phyloP scores from a whole-genome alignment of 371 early-diverging fungal species.

The Catenaria anguillulae region DNA sequence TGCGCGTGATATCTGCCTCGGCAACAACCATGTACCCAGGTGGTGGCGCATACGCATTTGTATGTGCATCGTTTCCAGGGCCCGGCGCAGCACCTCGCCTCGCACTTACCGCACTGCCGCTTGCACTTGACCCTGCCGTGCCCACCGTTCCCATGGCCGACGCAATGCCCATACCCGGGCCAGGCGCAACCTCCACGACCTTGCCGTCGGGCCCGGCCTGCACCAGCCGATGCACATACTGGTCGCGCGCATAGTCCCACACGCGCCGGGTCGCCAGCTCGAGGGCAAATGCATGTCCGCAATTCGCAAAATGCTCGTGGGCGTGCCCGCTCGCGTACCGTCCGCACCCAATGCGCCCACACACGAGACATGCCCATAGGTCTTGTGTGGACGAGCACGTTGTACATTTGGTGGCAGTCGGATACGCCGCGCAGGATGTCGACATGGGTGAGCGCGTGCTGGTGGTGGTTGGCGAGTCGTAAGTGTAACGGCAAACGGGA shows the following conservation, averaged over 20 bases:
- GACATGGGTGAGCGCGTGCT: too few relatives aligned
- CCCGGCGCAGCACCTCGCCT: too few relatives aligned
- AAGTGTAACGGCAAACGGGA: slow-evolving; percentile 68
- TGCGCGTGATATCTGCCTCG: neutral
- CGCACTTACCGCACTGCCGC: neutral
- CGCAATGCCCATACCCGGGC: neutral
- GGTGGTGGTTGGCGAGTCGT: too few relatives aligned
- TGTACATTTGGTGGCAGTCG: slow-evolving; percentile 42
- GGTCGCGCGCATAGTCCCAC: slow-evolving; percentile 93
- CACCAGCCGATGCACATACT: slow-evolving; percentile 77
- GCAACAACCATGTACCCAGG: neutral
- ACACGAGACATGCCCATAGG: slow-evolving; percentile 90
- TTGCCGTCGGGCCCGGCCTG: slow-evolving; percentile 80
- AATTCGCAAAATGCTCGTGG: slow-evolving; percentile 59
- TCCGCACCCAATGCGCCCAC: slow-evolving; percentile 78
- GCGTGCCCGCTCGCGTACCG: slow-evolving; percentile 72
- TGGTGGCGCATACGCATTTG: neutral
- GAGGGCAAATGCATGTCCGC: slow-evolving; percentile 66
- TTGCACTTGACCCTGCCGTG: neutral
- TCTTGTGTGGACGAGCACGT: slow-evolving; percentile 53
- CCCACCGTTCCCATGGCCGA: neutral
- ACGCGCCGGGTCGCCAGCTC: slow-evolving; percentile 88
- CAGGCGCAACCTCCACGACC: slow-evolving; percentile 62
- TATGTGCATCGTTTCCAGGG: too few relatives aligned
- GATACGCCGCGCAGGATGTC: slow-evolving; percentile 5